phyloP scores from a whole-genome alignment of 768 basidiomycete genomes.

The Lactarius deliciosus region DNA sequence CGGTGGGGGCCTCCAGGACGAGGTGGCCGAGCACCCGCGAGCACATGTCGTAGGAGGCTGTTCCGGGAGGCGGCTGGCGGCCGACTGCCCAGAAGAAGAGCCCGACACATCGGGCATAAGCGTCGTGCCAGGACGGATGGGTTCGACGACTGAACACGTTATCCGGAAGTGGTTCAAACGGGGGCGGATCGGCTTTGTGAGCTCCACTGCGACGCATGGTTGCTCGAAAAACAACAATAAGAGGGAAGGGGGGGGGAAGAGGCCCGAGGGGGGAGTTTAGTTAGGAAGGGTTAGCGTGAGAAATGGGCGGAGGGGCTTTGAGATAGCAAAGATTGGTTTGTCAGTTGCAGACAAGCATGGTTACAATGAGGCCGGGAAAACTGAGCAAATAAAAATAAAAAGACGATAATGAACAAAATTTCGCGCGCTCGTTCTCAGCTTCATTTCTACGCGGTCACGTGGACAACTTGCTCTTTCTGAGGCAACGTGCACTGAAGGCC shows the following conservation, averaged over 20 bases:
- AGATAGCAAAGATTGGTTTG: not conserved
- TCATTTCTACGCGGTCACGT: slow-evolving; percentile 9
- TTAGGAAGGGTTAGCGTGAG: not conserved
- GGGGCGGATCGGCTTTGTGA: slow-evolving; percentile 1
- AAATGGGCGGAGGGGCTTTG: not conserved
- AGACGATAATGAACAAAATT: not conserved
- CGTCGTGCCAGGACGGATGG: slow-evolving; percentile 23
- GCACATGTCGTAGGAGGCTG: slow-evolving; percentile 26
- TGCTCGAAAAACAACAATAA: not conserved
- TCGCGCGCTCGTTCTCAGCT: not conserved
- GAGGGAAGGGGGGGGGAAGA: not conserved
- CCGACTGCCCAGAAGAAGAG: slow-evolving; percentile 29
- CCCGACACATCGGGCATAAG: slow-evolving; percentile 17
- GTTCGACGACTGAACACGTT: slow-evolving; percentile 15
- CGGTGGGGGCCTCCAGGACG: slow-evolving; percentile 25
- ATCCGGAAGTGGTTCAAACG: slow-evolving; percentile 24
- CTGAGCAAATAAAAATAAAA: not conserved
- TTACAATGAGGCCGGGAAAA: slow-evolving; percentile 1
- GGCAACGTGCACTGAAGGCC: too few relatives aligned
- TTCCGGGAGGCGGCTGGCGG: slow-evolving; percentile 17
- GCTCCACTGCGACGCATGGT: slow-evolving; percentile 12
- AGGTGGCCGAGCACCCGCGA: slow-evolving; percentile 25
- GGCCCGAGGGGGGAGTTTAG: not conserved
- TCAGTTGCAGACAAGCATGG: slow-evolving; percentile 7
- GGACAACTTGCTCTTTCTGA: not conserved